Conservation (phyloP, 306 rosid genomes). For the Medicago arabica region DNA sequence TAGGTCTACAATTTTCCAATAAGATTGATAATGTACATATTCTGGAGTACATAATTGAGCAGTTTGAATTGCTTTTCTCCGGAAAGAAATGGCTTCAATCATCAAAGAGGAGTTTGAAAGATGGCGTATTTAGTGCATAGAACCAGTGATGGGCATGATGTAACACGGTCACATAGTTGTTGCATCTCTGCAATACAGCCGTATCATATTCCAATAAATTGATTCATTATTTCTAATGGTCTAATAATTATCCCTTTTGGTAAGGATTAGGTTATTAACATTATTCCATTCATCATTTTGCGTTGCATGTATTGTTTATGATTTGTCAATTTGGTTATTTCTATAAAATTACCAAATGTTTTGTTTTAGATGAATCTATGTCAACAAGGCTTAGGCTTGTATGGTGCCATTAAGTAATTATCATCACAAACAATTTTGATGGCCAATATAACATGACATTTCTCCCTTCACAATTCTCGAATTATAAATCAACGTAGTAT, state of each 20-base stretch:
- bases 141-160: conserved; percentile 1
- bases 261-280: background rate
- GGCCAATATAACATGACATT: background rate
- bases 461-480: background rate
- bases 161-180: background rate
- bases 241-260: background rate
- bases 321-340: background rate
- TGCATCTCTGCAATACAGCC: background rate
- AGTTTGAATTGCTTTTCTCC: conserved; percentile 21
- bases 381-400: background rate
- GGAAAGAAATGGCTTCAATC: conserved; percentile 33
- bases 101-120: conserved; percentile 1
- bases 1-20: conserved; percentile 48
- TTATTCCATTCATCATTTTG: background rate
- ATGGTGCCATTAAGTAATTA: background rate
- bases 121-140: conserved; percentile 9
- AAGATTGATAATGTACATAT: conserved; percentile 58
- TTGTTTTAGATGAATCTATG: background rate
- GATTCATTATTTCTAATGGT: background rate
- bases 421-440: background rate
- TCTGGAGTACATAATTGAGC: conserved; percentile 34
- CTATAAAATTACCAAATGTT: too few species aligned
- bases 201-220: background rate
- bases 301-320: background rate
- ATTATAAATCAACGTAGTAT: background rate